Base-by-base conservation (phyloP, 257 asterid species). In the Solanum appendiculatum region DNA sequence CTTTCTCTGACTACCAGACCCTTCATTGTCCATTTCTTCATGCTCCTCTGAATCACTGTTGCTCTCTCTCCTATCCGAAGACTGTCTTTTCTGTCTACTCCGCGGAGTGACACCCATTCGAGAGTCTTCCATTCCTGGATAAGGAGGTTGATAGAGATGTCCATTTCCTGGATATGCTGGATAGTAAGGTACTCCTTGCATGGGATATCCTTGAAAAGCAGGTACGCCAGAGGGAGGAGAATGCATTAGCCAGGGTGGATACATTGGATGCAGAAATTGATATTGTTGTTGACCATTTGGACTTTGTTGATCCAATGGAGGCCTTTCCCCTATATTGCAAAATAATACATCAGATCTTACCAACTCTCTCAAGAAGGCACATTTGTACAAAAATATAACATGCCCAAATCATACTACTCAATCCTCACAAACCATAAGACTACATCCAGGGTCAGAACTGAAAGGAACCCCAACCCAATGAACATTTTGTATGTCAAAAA, bases 151-250 rank as follows among this genome's bases (percentile, higher is more conserved):
- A 86, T 92, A 92, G 87, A 89, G 91, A 73, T 93, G 93, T 74
- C 92, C 95, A 92, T 85, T 91, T 84, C 95, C 97, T 13, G 92
- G 85, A 85, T 93, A 94, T 72, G 93, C 78, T 90, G 89, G 98
- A 93, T 93, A 95, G 86, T 95, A 95, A 72, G 99, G 98, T 94
- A 97, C 91, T 89, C 99, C 98, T 89, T 96, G 99, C 72, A 94
- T 92, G 58, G 97, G 97, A 88, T 96, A 96, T 51, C 98, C 92
- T 70, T 93, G 98, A 92, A 92, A 95, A 89, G 91, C 87, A 77
- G 97, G 98, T 87, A 90, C 88, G 80, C 93, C 84, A 87, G 95
- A 94, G 85, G 95, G 93, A 14, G 94, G 91, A 48, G 92, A 86
- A 86, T 95, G 96, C 94, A 96, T 89, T 40, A 96, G 91, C 99